phyloP scores from a whole-genome alignment of 176 grass and related monocot species.

The Chloris gayana region DNA sequence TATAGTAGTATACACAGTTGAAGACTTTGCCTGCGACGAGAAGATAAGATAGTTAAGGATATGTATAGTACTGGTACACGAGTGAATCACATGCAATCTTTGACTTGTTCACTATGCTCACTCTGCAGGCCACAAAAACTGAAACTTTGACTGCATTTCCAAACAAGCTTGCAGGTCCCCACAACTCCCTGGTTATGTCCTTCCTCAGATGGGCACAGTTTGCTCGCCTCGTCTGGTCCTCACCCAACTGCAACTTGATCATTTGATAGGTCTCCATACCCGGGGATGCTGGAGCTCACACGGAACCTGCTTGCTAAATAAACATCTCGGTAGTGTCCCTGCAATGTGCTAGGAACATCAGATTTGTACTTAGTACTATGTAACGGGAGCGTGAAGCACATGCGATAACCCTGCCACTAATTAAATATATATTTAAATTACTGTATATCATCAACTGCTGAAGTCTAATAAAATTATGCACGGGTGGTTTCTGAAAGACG shows the following conservation, averaged over 20 bases:
- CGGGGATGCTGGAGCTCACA: not conserved
- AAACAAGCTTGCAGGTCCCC: not conserved
- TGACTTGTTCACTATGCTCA: not conserved
- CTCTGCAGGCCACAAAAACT: not conserved
- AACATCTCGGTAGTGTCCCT: not conserved
- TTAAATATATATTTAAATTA: too few species aligned
- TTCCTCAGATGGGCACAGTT: slow-evolving; percentile 20
- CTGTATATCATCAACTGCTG: not conserved
- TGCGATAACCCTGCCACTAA: not conserved
- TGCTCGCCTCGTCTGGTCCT: too few species aligned
- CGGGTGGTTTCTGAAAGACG: too few species aligned
- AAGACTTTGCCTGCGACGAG: too few species aligned
- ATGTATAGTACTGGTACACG: not conserved
- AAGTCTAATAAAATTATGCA: too few species aligned
- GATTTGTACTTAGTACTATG: not conserved
- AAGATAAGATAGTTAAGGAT: too few species aligned
- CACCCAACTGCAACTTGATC: slow-evolving; percentile 15
- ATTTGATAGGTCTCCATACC: not conserved
- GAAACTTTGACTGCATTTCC: not conserved
- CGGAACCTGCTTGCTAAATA: not conserved
- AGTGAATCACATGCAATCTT: not conserved
- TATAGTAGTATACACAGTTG: too few species aligned
- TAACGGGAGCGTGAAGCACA: not conserved
- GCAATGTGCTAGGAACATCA: not conserved
- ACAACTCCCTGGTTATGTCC: not conserved